These are phyloP conservation scores for Arachnomyces sp. DNA, from an alignment of 2,329 filamentous ascomycete species.

Conservation along the genomic window DNA sequence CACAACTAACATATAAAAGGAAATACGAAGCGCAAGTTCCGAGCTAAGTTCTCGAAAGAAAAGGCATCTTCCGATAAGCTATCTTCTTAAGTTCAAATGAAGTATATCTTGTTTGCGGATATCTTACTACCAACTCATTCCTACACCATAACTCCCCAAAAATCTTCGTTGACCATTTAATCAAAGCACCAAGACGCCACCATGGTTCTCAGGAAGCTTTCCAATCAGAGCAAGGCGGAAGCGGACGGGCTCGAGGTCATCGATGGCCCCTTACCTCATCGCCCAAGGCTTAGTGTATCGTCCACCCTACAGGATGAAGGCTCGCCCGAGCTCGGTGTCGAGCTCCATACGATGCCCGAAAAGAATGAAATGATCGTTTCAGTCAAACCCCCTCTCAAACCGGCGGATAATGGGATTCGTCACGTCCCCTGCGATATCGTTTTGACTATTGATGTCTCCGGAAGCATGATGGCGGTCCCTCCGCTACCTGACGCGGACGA, in stretches of 20 bases:
- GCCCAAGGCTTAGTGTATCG: neutral
- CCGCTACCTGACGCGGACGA: constrained; percentile 35
- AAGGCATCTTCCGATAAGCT: no score
- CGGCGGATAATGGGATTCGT: constrained; percentile 9
- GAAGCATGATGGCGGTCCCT: constrained; percentile 45
- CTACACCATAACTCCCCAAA: no score
- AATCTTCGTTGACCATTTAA: no score
- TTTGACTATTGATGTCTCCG: constrained; percentile 54
- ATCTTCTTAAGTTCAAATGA: no score
- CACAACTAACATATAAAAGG: no score
- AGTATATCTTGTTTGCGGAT: no score
- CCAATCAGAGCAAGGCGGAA: no score
- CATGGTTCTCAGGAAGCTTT: no score
- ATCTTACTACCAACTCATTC: no score
- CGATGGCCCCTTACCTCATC: constrained; percentile 1
- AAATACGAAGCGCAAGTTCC: no score
- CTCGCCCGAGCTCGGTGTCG: constrained; percentile 4
- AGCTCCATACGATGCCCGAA: constrained; percentile 12
- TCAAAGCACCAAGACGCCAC: no score
- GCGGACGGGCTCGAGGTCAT: constrained; percentile 5
- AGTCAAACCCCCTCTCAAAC: constrained; percentile 15
- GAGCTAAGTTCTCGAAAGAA: no score
- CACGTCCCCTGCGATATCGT: constrained; percentile 51
- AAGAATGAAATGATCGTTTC: constrained; percentile 15
- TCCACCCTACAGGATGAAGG: neutral